Evolutionary conservation across 768 basidiomycete genomes (phyloP).

Genomic region (Filobasidium floriforme): DNA sequence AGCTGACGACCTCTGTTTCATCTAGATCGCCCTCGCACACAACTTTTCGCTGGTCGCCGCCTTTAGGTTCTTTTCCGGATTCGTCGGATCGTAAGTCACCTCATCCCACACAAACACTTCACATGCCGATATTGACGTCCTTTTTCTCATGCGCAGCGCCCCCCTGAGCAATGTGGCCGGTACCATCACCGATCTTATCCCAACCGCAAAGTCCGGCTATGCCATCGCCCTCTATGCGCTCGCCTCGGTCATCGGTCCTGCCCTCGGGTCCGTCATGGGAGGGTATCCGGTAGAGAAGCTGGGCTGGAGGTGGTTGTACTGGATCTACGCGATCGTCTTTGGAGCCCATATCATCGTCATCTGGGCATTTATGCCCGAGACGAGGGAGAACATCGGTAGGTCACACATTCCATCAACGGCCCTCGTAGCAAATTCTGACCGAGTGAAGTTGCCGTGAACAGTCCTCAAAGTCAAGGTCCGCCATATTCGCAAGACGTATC

Average conservation of each 20-base stretch:
- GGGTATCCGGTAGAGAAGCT: conserved; percentile 8
- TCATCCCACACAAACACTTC: background rate
- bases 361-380: conserved; percentile 30
- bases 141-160: conserved; percentile 9
- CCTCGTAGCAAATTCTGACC: background rate
- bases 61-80: conserved; percentile 32
- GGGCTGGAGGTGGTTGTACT: conserved; percentile 13
- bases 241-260: conserved; percentile 25
- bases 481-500: conserved; percentile 23
- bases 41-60: conserved; percentile 26
- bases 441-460: background rate
- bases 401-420: background rate
- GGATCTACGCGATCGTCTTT: conserved; percentile 29
- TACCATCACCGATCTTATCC: conserved; percentile 29
- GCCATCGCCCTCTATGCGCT: conserved; percentile 14
- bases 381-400: conserved; percentile 31
- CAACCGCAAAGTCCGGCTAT: conserved; percentile 26
- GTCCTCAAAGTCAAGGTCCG: conserved; percentile 26
- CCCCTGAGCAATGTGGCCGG: conserved; percentile 29
- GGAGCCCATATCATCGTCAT: conserved; percentile 29
- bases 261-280: conserved; percentile 23
- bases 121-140: conserved; percentile 15
- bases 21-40: conserved; percentile 25
- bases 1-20: conserved; percentile 23
- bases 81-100: conserved; percentile 27